phyloP scores from a whole-genome alignment of 75 land plant species.

The Isoetes taiwanensis region DNA sequence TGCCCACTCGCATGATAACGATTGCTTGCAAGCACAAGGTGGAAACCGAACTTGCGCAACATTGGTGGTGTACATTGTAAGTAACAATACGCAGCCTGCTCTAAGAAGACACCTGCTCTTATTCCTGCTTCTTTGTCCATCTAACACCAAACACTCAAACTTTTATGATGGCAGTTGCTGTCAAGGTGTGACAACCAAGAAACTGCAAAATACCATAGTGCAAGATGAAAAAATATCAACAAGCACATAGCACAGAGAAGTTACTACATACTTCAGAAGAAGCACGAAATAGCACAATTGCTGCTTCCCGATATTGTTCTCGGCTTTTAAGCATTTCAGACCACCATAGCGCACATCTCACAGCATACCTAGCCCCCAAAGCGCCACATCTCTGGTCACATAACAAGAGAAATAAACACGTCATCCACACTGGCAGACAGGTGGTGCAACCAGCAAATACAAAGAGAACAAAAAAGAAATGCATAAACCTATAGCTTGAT shows the following conservation, averaged over 20 bases:
- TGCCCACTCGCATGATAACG: conserved; percentile 71
- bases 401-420: not conserved
- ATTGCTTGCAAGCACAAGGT: conserved; percentile 85
- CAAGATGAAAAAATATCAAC: not conserved
- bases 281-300: conserved; percentile 59
- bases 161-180: too few species aligned
- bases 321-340: conserved; percentile 83
- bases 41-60: conserved; percentile 93
- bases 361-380: conserved; percentile 57
- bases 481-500: not conserved
- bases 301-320: conserved; percentile 77
- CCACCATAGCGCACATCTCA: conserved; percentile 94
- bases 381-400: conserved; percentile 54
- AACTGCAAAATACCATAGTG: not conserved
- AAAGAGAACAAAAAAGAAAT: not conserved
- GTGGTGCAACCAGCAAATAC: not conserved
- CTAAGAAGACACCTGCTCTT: conserved; percentile 82
- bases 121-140: conserved; percentile 50
- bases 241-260: not conserved
- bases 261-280: conserved; percentile 49
- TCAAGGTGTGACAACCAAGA: too few species aligned
- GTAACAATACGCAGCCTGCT: conserved; percentile 93
- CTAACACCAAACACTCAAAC: not conserved
- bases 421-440: not conserved
- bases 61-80: conserved; percentile 62